phyloP scores from a whole-genome alignment of 371 early-diverging fungal genomes.

The Caulochytrium protostelioides region DNA sequence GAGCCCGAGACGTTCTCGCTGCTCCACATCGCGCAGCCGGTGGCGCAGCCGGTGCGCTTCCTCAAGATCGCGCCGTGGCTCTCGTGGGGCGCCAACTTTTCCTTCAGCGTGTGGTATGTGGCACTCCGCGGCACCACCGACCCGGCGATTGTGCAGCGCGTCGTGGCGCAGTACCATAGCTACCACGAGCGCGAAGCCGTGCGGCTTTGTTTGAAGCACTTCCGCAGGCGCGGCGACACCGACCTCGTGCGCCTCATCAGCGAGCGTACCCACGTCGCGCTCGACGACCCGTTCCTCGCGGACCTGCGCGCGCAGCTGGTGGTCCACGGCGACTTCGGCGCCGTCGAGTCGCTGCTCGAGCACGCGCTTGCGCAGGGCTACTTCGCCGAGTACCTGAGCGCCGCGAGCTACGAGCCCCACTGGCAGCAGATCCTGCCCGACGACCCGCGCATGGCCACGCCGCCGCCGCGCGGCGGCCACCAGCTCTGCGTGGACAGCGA shows the following conservation, averaged over 20 bases:
- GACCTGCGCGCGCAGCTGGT: slow-evolving; percentile 40
- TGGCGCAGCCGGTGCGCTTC: slow-evolving; percentile 51
- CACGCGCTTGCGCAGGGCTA: slow-evolving; percentile 32
- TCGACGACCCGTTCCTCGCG: slow-evolving; percentile 63
- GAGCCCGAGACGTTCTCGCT: slow-evolving; percentile 74
- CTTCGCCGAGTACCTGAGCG: slow-evolving; percentile 43
- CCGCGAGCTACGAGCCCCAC: slow-evolving; percentile 38
- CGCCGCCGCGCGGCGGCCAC: slow-evolving; percentile 68
- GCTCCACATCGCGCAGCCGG: slow-evolving; percentile 34
- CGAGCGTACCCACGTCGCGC: slow-evolving; percentile 28
- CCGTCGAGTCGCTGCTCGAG: slow-evolving; percentile 41
- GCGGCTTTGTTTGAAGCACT: slow-evolving; percentile 65
- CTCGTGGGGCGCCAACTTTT: slow-evolving; percentile 81
- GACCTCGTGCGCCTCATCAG: slow-evolving; percentile 47
- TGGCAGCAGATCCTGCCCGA: slow-evolving; percentile 40
- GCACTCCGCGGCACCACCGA: slow-evolving; percentile 58
- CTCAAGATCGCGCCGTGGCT: slow-evolving; percentile 80
- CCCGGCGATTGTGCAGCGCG: slow-evolving; percentile 34
- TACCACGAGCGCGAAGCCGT: slow-evolving; percentile 55
- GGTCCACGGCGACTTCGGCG: slow-evolving; percentile 42
- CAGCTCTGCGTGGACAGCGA: slow-evolving; percentile 80
- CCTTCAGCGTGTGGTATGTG: slow-evolving; percentile 86
- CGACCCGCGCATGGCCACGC: slow-evolving; percentile 5
- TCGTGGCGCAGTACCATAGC: slow-evolving; percentile 37
- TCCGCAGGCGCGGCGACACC: slow-evolving; percentile 54